phyloP scores from a whole-genome alignment of 305 asterid species.

The Solanum hybrid region DNA sequence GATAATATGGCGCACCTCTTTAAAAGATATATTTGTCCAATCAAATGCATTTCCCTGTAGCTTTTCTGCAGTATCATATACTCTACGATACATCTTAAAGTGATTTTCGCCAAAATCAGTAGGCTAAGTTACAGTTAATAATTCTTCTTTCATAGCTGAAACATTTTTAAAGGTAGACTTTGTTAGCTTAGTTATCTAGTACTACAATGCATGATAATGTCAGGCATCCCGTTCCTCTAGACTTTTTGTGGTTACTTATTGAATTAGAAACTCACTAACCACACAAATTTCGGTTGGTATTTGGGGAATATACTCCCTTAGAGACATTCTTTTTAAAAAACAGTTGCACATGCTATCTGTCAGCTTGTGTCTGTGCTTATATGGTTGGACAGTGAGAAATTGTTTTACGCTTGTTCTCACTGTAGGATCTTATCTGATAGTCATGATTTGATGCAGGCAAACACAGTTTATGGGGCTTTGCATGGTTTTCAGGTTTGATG shows the following conservation, averaged over 20 bases:
- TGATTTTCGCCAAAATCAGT: not conserved
- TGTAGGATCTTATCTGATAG: not conserved
- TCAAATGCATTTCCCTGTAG: not conserved
- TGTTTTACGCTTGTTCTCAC: not conserved
- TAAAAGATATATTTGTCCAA: not conserved
- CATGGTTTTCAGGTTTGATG: slow-evolving; percentile 77
- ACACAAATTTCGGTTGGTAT: not conserved
- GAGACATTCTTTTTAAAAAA: not conserved
- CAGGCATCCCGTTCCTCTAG: not conserved
- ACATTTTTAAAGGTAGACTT: not conserved
- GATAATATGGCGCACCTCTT: not conserved
- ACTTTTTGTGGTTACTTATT: not conserved
- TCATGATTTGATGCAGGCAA: slow-evolving; percentile 54
- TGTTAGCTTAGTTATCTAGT: not conserved
- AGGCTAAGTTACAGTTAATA: not conserved
- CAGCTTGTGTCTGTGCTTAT: not conserved
- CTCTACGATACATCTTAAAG: not conserved
- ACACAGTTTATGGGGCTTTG: slow-evolving; percentile 83
- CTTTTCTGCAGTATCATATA: not conserved
- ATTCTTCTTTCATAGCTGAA: not conserved
- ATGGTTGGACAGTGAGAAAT: not conserved
- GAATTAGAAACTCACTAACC: not conserved
- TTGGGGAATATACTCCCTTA: not conserved
- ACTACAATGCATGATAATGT: not conserved
- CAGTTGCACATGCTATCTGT: not conserved